Base-by-base conservation (phyloP, 1,139 yeast genomes). In the Saccharomyces hybrid region DNA sequence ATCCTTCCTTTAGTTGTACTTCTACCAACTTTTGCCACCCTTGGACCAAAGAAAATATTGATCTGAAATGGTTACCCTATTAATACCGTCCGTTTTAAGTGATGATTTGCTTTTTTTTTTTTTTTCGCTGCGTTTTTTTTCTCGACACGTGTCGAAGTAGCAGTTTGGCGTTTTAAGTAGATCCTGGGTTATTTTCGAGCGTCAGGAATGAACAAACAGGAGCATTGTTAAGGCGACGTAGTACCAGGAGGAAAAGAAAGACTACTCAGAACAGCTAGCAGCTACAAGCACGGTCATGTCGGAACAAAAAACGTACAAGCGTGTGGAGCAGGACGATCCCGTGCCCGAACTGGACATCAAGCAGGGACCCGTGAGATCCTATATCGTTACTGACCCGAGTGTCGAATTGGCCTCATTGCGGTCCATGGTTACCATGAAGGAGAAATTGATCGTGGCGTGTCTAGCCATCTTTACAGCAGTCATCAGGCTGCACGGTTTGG, bases 401-500 rank as follows among this genome's bases (percentile, higher is more conserved):
- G 69, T 70, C 3, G 59, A 69, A n/a, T 69, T 77, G 28, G 64
- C 74, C 9, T 59, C 64, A 14, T 54, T 66, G 34, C 77, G 84
- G 61, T 59, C 76, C 0, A 63, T 71, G 7, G 59, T 60, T 11
- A 54, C 74, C 0, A 9, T 50, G 3, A 59, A 67, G 49, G 84
- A 81, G 61, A 72, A 71, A 54, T 9, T 73, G 2, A 58, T 76
- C 46, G 66, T 93, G 20, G 75, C 74, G 1, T 64, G 72, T 2
- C 76, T 93, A 53, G 67, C 83, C n/a, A 61, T 80, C 1, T 68
- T 83, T 42, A 80, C 95, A 0, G 60, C 76, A 7, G 65, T 72
- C 50, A 78, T 88, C 52, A 81, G 98, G 61, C 73, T 86, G 54
- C 76, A 79, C 65, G 78, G 79, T 57, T 70, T 93, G 50, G 77